phyloP scores from a whole-genome alignment of 495 filamentous ascomycete species.

The Xylaria grammica region DNA sequence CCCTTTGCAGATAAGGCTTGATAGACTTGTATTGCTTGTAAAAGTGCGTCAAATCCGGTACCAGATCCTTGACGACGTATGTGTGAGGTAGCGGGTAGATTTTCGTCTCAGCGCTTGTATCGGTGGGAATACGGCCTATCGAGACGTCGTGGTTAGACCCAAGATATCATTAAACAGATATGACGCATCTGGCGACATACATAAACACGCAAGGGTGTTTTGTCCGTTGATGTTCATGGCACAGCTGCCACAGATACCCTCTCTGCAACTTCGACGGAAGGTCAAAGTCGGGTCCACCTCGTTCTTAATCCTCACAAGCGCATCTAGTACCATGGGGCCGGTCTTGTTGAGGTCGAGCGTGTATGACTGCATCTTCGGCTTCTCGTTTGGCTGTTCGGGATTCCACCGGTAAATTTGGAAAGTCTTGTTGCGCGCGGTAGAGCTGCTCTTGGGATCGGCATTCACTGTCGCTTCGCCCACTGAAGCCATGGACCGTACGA shows the following conservation, averaged over 20 bases:
- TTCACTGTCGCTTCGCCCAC: constrained; percentile 56
- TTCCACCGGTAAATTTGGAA: constrained; percentile 99
- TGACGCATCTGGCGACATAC: constrained; percentile 62
- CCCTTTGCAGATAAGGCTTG: constrained; percentile 95
- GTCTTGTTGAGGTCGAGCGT: constrained; percentile 97
- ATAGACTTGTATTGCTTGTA: constrained; percentile 99
- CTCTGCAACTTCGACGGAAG: constrained; percentile 91
- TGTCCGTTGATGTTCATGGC: constrained; percentile 99
- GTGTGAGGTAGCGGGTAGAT: constrained; percentile 99
- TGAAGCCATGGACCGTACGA: constrained; percentile 53
- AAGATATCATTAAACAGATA: constrained; percentile 3
- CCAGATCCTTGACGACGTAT: constrained; percentile 98
- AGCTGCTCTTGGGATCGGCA: constrained; percentile 59
- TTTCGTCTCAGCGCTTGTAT: constrained; percentile 79
- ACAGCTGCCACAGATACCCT: constrained; percentile 97
- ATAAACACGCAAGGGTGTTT: constrained; percentile 96
- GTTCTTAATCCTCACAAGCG: constrained; percentile 98
- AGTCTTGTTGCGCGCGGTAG: constrained; percentile 76
- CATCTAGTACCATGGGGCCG: constrained; percentile 96
- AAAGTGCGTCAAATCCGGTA: constrained; percentile 96
- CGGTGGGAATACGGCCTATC: constrained; percentile 89
- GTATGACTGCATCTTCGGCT: constrained; percentile 95
- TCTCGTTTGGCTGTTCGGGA: constrained; percentile 84
- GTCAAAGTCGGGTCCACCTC: constrained; percentile 96
- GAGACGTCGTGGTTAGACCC: constrained; percentile 6